These are phyloP conservation scores for Tephrocybe sp. DNA, from an alignment of 768 basidiomycete genomes.

Conservation along the genomic window DNA sequence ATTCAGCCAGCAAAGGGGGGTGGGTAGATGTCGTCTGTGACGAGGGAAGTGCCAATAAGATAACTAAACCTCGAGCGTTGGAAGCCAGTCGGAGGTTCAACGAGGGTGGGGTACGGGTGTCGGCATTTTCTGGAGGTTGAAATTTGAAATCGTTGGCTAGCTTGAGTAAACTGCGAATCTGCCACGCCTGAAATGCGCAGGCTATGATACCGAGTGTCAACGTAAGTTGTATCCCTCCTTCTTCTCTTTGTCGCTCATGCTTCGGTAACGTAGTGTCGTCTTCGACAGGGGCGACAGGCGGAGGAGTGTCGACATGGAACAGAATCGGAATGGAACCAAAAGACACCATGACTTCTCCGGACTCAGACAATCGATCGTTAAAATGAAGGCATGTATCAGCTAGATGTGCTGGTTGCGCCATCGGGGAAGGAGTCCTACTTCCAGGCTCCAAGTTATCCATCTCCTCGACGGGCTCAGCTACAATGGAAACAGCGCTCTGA, in stretches of 20 bases:
- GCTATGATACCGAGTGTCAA: constrained; percentile 51
- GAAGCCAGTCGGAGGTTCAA: not conserved
- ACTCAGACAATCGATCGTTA: constrained; percentile 1
- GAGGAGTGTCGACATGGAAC: constrained; percentile 51
- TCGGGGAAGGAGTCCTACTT: constrained; percentile 16
- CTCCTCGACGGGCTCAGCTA: constrained; percentile 5
- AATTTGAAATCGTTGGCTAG: constrained; percentile 32
- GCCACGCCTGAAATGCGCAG: constrained; percentile 53
- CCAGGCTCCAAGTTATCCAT: not conserved
- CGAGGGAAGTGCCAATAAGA: constrained; percentile 45
- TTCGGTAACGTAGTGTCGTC: constrained; percentile 5
- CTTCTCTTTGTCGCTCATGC: constrained; percentile 1
- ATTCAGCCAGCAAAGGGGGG: constrained; percentile 25
- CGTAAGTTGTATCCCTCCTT: constrained; percentile 37
- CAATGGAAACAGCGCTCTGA: constrained; percentile 62
- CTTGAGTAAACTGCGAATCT: constrained; percentile 49
- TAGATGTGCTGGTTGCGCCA: not conserved
- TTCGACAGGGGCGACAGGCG: constrained; percentile 16
- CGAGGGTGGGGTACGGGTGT: not conserved
- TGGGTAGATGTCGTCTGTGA: constrained; percentile 13
- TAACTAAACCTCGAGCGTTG: constrained; percentile 38
- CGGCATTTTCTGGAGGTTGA: constrained; percentile 10
- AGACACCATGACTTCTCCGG: constrained; percentile 53
- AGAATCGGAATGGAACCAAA: constrained; percentile 62
- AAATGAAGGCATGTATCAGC: constrained; percentile 2